Conservation (phyloP, 2,329 filamentous ascomycete genomes). For the Alternaria gansuensis region DNA sequence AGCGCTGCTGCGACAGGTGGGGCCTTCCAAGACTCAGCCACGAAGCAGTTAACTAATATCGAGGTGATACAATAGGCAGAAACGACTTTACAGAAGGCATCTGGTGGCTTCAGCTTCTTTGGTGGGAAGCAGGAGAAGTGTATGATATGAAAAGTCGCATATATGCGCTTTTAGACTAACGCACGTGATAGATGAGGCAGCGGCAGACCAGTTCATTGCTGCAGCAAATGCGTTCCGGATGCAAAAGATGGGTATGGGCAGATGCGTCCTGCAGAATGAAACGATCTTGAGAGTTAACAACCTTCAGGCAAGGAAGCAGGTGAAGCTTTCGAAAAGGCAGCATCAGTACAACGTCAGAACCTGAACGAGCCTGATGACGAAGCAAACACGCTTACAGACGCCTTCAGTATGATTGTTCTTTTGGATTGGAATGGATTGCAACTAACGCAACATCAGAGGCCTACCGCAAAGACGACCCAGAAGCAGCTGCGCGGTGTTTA, state of each 20-base stretch:
- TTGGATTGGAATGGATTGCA: accelerated
- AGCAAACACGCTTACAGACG: constrained; percentile 86
- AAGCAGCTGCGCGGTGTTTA: constrained; percentile 82
- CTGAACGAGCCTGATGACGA: constrained; percentile 93
- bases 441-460: constrained; percentile 63
- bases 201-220: constrained; percentile 85
- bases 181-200: constrained; percentile 69
- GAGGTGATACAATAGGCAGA: constrained; percentile 72
- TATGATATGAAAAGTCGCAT: constrained; percentile 22
- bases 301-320: constrained; percentile 82
- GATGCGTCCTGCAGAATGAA: background rate
- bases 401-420: constrained; percentile 68
- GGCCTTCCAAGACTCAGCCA: constrained; percentile 43
- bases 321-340: constrained; percentile 83
- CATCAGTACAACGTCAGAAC: constrained; percentile 78
- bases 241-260: constrained; percentile 76
- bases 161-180: constrained; percentile 25
- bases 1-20: constrained; percentile 52
- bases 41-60: constrained; percentile 40
- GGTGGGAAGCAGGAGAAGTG: constrained; percentile 85
- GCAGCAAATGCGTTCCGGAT: constrained; percentile 92
- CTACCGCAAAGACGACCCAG: constrained; percentile 84
- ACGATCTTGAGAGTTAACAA: constrained; percentile 16
- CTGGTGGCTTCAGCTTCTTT: constrained; percentile 87
- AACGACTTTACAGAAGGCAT: constrained; percentile 77